Evolutionary conservation across 2,329 filamentous ascomycete species (phyloP), one percentile per base, ranked within the genome.

Genomic region (Epichloe coenophiala): DNA sequence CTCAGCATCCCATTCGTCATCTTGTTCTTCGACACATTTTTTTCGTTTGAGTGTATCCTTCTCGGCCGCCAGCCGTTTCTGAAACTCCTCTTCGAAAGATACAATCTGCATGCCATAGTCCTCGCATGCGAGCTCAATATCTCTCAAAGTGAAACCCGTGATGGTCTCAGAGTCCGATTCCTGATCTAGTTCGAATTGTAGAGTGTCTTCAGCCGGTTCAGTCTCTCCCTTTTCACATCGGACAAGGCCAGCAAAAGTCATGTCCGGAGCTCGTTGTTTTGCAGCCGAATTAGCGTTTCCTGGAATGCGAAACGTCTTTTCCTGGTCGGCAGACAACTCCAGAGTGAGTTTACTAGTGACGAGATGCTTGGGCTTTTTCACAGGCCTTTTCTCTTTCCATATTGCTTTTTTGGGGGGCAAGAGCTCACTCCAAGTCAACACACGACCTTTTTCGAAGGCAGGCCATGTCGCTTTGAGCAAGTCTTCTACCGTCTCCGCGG

Each of bases 311-410:
- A 97, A 98, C 27, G 78, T 74, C 58, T 89, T 88, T 65, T 95
- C 88, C 57, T 95, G 86, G 59, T 97, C 93, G 45, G 80, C 76
- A 3, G 87, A 85, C 36, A 97, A 72, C 54, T 98, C 93, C 13
- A 98, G 74, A 54, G 81, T 89, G 51, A 95, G 76, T 66, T 98
- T 98, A 19, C 85, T 90, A 0, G 89, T 88, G 5, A 89, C 77
- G 3, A 97, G 75, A 15, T 87, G 75, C 66, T 90, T 93, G 0
- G 89, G 87, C 40, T 82, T 83, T 66, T 89, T 95, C 1, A 75
- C 57, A 0, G 90, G 88, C 39, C 81, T 80, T 66, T 95, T 93
- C 51, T 85, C 83, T 54, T 86, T 76, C 66, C 86, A 91, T 50
- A 81, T 76, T 1, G 88, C 85, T 58, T 82, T 82, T 64, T 90